Evolutionary conservation across 2,329 filamentous ascomycete species (phyloP).

Genomic region (Colletotrichum tropicicola): DNA sequence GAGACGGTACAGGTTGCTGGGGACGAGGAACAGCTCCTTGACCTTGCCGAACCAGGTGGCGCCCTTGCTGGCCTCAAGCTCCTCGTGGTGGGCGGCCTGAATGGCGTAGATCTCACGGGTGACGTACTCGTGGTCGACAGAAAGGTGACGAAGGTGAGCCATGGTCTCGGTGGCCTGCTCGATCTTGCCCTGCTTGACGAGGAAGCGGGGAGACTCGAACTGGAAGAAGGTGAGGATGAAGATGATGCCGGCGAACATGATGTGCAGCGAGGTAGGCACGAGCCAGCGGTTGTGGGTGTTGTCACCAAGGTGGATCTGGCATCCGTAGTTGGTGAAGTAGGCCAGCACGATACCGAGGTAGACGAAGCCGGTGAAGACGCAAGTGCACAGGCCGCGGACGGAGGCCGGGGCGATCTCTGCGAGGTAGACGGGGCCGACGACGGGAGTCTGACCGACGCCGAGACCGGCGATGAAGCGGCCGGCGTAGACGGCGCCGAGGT

Average conservation of each 20-base stretch:
- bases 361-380: constrained; percentile 61
- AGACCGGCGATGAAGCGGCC: constrained; percentile 73
- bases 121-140: constrained; percentile 68
- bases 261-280: constrained; percentile 77
- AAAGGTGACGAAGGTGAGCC: constrained; percentile 65
- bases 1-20: constrained; percentile 77
- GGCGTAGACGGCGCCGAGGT: constrained; percentile 66
- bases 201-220: constrained; percentile 75
- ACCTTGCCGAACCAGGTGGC: constrained; percentile 71
- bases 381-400: constrained; percentile 78
- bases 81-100: constrained; percentile 71
- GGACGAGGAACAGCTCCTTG: constrained; percentile 74
- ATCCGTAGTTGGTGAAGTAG: constrained; percentile 79
- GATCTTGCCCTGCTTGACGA: constrained; percentile 70
- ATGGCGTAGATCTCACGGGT: constrained; percentile 70
- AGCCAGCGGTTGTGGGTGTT: constrained; percentile 63
- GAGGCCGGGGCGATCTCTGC: constrained; percentile 76
- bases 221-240: constrained; percentile 75
- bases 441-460: constrained; percentile 73
- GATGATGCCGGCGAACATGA: constrained; percentile 81
- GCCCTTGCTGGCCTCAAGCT: constrained; percentile 76
- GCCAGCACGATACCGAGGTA: constrained; percentile 82
- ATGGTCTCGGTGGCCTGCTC: constrained; percentile 68
- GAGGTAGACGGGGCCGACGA: constrained; percentile 76
- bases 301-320: constrained; percentile 57